Conservation (phyloP, 805 yeast species). For the Wickerhamomyces bisporus region DNA sequence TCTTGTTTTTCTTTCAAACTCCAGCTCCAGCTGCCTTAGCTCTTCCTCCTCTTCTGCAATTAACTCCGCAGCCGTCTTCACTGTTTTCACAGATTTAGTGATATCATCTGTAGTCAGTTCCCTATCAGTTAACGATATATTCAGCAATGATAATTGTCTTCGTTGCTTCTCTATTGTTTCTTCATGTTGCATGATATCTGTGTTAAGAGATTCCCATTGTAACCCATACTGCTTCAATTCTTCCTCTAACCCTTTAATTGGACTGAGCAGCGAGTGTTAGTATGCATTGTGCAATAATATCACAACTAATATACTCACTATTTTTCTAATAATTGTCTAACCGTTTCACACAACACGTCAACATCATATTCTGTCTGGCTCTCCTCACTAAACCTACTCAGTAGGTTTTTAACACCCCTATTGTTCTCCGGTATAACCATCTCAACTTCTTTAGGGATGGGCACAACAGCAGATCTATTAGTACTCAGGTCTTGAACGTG, state of each 20-base stretch:
- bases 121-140: conserved; percentile 25
- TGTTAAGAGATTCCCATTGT: conserved; percentile 31
- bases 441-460: conserved; percentile 18
- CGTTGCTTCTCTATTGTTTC: conserved; percentile 39
- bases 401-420: conserved; percentile 28
- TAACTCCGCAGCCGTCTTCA: conserved; percentile 31
- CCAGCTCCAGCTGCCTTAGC: conserved; percentile 36
- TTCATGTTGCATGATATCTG: conserved; percentile 39
- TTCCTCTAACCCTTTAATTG: conserved; percentile 33
- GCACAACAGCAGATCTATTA: conserved; percentile 16
- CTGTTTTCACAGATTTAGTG: conserved; percentile 5
- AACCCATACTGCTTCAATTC: conserved; percentile 21
- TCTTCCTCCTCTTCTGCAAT: conserved; percentile 43
- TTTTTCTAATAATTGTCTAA: conserved; percentile 29
- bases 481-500: neutral
- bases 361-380: conserved; percentile 32
- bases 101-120: conserved; percentile 1
- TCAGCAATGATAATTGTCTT: conserved; percentile 32
- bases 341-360: conserved; percentile 39
- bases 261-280: conserved; percentile 22
- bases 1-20: conserved; percentile 21
- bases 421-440: conserved; percentile 12
- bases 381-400: conserved; percentile 28
- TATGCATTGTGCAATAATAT: conserved; percentile 7
- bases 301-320: conserved; percentile 18